Conservation (phyloP, 169 alveolate species). For the Neospora caninum region DNA sequence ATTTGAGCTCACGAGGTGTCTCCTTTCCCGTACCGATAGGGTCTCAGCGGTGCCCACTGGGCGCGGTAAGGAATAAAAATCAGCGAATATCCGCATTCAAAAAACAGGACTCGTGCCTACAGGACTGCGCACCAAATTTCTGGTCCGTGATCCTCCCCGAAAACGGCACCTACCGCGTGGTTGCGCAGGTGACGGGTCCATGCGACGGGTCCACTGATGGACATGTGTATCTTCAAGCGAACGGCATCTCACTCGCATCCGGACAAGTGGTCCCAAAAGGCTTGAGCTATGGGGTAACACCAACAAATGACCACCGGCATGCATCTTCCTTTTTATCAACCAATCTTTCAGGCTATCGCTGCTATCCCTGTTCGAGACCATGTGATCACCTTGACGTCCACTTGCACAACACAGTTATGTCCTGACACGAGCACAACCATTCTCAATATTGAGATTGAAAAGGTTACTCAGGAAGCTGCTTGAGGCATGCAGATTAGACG, state of each 20-base stretch:
- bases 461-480: neutral
- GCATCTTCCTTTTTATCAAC: neutral
- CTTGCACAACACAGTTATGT: neutral
- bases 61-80: neutral
- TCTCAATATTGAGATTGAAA: neutral
- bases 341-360: neutral
- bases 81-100: neutral
- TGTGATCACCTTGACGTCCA: neutral
- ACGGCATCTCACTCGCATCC: neutral
- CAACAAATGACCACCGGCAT: neutral
- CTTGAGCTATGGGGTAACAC: neutral
- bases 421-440: neutral
- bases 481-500: neutral
- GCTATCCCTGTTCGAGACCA: neutral
- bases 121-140: neutral
- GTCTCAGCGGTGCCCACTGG: neutral
- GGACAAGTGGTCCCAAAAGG: neutral
- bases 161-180: neutral
- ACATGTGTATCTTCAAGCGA: constrained; percentile 1
- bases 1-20: neutral
- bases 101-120: neutral
- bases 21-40: neutral
- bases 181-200: neutral
- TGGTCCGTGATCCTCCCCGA: neutral
- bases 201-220: constrained; percentile 9